These are phyloP conservation scores for Rubia tinctorum DNA, from an alignment of 305 asterid genomes.

Conservation along the genomic window DNA sequence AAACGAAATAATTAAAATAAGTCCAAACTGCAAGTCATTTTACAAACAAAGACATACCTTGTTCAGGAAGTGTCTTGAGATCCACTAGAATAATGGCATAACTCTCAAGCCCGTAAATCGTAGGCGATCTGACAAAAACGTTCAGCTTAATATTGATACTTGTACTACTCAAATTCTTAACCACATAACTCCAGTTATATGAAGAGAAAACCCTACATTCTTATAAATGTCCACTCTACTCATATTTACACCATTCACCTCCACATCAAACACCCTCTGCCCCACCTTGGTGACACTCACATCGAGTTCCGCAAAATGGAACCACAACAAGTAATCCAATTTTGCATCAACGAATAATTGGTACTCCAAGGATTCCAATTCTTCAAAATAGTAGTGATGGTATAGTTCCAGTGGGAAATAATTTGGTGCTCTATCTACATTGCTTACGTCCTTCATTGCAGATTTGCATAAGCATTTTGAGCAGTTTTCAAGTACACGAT, in stretches of 20 bases:
- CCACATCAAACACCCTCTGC: slow-evolving; percentile 76
- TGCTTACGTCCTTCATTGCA: slow-evolving; percentile 41
- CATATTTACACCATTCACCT: slow-evolving; percentile 68
- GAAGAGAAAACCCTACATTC: slow-evolving; percentile 85
- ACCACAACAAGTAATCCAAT: slow-evolving; percentile 80
- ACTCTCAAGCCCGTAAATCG: slow-evolving; percentile 90
- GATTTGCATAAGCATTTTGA: slow-evolving; percentile 47
- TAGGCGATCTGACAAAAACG: slow-evolving; percentile 67
- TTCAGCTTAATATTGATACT: slow-evolving; percentile 62
- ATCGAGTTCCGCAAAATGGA: slow-evolving; percentile 92
- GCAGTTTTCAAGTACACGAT: slow-evolving; percentile 28
- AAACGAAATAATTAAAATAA: neutral
- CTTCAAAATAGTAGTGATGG: slow-evolving; percentile 49
- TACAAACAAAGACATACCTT: slow-evolving; percentile 44
- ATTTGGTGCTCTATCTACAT: slow-evolving; percentile 61
- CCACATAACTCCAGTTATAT: slow-evolving; percentile 72
- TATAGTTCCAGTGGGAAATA: slow-evolving; percentile 78
- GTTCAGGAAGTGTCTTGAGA: slow-evolving; percentile 69
- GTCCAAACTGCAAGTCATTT: neutral
- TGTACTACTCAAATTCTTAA: slow-evolving; percentile 70
- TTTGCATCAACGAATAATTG: slow-evolving; percentile 72
- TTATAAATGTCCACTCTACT: slow-evolving; percentile 71
- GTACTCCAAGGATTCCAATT: slow-evolving; percentile 58
- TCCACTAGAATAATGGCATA: slow-evolving; percentile 89
- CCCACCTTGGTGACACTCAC: slow-evolving; percentile 62